Base-by-base conservation (phyloP, 2,329 filamentous ascomycete genomes). In the Aspergillus udagawae region DNA sequence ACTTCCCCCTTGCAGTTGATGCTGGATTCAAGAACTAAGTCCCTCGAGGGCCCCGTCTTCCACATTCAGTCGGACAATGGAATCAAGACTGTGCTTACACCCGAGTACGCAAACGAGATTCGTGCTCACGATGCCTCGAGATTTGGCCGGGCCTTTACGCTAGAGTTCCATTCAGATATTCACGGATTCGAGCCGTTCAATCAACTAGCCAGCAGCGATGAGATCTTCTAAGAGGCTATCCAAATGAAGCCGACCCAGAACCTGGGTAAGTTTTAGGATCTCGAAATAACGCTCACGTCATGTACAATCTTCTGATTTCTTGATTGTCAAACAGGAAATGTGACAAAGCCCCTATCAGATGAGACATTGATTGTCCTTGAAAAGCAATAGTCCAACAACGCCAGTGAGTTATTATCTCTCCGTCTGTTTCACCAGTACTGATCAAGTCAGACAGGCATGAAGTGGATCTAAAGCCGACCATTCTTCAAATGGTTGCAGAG, bases 81-180 rank as follows among this genome's bases (percentile, higher is more conserved):
- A 4, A 48, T 52, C 12, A 61, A 60, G 44, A 63, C 60, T 5
- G 45, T 69, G 1, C 59, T 70, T 0, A 51, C 55, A 3, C 57
- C 65, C 0, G 55, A 61, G 9, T 69, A 66, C 32, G 63, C 61
- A 0, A 55, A 62, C 8, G 67, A 70, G 12, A 54, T 69, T n/a
- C 59, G 62, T n/a, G 65, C 48, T n/a, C 57, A 63, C 17, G 55
- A 52, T 9, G 55, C 38, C 0, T 41, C 69, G 21, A 66, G 59
- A 38, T 65, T 69, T 48, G 55, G 55, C 20, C 35, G 49, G 4
- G 52, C 56, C 3, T 51, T 63, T 1, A 57, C 20, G 1, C 25
- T 49, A 4, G 62, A 67, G 4, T 63, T 66, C 25, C 61, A 67
- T 10, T 44, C 55, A 9, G 21, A 62, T 42, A 56, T 66, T 3